Conservation (phyloP, 805 yeast species). For the Sugiyamaella qingdaonensis region DNA sequence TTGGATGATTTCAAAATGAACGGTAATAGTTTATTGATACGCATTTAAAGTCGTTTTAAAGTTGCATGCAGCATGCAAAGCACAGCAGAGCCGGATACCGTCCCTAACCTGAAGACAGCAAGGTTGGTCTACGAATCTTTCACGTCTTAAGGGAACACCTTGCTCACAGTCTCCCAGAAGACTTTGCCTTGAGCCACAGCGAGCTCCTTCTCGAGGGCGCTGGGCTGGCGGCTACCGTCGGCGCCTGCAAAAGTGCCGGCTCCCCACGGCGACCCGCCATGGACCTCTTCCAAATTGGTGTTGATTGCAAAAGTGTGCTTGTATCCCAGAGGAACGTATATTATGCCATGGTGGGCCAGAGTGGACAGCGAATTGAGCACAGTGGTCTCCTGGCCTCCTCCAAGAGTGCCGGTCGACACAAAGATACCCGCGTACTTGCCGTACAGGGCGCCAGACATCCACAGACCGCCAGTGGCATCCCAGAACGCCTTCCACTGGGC, state of each 20-base stretch:
- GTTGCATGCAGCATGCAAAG: too few relatives aligned
- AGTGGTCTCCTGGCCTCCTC: conserved; percentile 81
- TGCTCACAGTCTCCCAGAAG: conserved; percentile 47
- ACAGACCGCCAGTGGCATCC: conserved; percentile 72
- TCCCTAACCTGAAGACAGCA: too few relatives aligned
- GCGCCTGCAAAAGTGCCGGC: conserved; percentile 73
- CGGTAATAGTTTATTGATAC: too few relatives aligned
- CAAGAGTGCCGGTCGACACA: conserved; percentile 65
- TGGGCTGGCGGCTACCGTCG: conserved; percentile 70
- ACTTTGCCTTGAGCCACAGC: conserved; percentile 64
- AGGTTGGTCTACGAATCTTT: too few relatives aligned
- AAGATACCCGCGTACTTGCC: conserved; percentile 76
- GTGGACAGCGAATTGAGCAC: conserved; percentile 53
- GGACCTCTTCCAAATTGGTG: conserved; percentile 59
- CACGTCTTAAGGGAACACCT: too few relatives aligned
- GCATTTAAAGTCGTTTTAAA: too few relatives aligned
- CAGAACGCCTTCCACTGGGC: conserved; percentile 73
- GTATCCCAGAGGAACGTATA: conserved; percentile 75
- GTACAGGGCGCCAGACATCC: conserved; percentile 64
- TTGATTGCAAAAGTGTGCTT: conserved; percentile 51
- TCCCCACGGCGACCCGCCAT: conserved; percentile 86
- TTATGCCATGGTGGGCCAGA: conserved; percentile 71
- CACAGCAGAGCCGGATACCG: too few relatives aligned
- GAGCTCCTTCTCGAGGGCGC: conserved; percentile 57
- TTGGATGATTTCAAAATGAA: too few relatives aligned